These are phyloP conservation scores for Diutina catenulata DNA, from an alignment of 1,139 yeast genomes.

Conservation along the genomic window DNA sequence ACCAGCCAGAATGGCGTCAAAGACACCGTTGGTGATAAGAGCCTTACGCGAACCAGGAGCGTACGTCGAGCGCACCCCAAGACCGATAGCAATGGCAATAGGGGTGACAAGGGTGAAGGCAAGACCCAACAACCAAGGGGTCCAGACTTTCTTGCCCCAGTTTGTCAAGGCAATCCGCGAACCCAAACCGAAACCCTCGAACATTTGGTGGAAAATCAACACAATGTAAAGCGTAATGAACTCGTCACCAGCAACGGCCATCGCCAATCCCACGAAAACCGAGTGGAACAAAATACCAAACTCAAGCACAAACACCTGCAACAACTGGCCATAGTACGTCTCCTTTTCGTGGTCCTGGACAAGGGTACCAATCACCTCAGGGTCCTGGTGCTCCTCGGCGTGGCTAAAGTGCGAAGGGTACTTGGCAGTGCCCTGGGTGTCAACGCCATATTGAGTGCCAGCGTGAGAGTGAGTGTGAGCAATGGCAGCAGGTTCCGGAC, in stretches of 20 bases:
- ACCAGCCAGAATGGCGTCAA: slow-evolving; percentile 80
- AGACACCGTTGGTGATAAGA: slow-evolving; percentile 61
- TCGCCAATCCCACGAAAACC: slow-evolving; percentile 62
- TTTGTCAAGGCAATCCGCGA: slow-evolving; percentile 65
- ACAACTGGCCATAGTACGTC: slow-evolving; percentile 32
- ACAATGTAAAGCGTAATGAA: slow-evolving; percentile 70
- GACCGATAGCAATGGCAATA: slow-evolving; percentile 72
- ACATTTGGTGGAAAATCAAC: slow-evolving; percentile 79
- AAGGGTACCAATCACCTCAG: slow-evolving; percentile 30
- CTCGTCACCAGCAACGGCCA: slow-evolving; percentile 64
- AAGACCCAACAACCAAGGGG: slow-evolving; percentile 48
- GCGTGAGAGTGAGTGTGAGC: too few relatives aligned
- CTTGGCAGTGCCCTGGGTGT: slow-evolving; percentile 7
- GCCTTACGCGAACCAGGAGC: slow-evolving; percentile 49
- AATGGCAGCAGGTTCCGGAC: too few relatives aligned
- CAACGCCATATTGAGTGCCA: too few relatives aligned
- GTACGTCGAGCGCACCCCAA: slow-evolving; percentile 66
- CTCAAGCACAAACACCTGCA: slow-evolving; percentile 50
- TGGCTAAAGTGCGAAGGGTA: slow-evolving; percentile 38
- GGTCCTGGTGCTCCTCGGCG: slow-evolving; percentile 42
- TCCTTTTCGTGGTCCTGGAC: slow-evolving; percentile 23
- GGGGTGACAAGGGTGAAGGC: slow-evolving; percentile 74
- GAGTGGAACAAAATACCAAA: slow-evolving; percentile 79
- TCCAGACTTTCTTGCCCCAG: slow-evolving; percentile 32
- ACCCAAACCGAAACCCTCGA: slow-evolving; percentile 90